phyloP scores from a whole-genome alignment of 148 eudicot species.

The Spergularia marina region DNA sequence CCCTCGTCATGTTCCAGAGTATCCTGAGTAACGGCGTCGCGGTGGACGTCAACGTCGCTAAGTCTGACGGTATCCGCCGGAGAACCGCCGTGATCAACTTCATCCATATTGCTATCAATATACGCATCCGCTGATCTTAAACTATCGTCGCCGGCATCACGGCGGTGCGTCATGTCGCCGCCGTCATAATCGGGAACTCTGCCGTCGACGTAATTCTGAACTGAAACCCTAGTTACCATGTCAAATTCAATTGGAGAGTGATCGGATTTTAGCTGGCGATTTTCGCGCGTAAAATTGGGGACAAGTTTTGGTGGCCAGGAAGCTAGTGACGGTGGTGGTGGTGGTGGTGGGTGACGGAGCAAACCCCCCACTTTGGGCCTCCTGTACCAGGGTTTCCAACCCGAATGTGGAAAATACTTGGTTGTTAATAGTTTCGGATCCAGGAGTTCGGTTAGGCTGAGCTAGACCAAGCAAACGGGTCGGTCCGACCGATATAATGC shows the following conservation, averaged over 20 bases:
- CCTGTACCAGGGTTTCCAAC: too few relatives aligned
- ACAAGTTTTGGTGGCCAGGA: background rate
- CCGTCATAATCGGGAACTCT: background rate
- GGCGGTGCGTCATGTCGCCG: background rate
- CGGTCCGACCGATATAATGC: too few relatives aligned
- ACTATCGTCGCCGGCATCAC: constrained; percentile 16
- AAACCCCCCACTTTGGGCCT: too few relatives aligned
- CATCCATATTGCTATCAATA: constrained; percentile 39
- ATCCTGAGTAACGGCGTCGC: constrained; percentile 44
- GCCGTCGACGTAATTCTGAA: constrained; percentile 31
- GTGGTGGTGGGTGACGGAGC: too few relatives aligned
- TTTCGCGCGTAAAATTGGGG: constrained; percentile 1
- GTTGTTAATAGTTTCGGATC: too few relatives aligned
- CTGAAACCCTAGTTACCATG: constrained; percentile 60
- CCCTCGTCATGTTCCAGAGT: constrained; percentile 56
- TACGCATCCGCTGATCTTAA: constrained; percentile 56
- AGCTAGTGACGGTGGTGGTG: too few relatives aligned
- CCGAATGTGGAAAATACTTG: too few relatives aligned
- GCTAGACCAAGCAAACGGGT: too few relatives aligned
- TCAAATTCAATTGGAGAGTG: background rate
- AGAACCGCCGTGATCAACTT: constrained; percentile 39
- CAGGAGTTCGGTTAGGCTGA: too few relatives aligned
- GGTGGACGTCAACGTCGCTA: constrained; percentile 35
- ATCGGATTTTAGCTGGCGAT: background rate
- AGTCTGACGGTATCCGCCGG: constrained; percentile 35